These are phyloP conservation scores for Kodamaea nitidulidarum DNA, from an alignment of 805 yeast genomes.

Conservation along the genomic window DNA sequence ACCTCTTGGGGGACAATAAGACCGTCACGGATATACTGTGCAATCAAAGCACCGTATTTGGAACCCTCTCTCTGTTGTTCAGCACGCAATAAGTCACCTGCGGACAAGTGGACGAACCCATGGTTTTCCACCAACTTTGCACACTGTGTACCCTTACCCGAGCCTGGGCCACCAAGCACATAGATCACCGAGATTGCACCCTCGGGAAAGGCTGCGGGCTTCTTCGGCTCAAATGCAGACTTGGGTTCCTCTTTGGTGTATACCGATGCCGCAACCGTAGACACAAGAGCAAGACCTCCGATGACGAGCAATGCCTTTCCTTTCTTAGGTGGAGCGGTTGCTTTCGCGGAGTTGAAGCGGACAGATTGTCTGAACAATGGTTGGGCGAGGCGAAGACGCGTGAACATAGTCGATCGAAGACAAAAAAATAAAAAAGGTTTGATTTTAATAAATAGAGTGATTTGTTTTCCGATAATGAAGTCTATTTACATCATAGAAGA, in stretches of 20 bases:
- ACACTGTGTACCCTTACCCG: slow-evolving; percentile 98
- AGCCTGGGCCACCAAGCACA: slow-evolving; percentile 96
- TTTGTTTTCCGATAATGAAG: too few species aligned
- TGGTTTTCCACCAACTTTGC: slow-evolving; percentile 75
- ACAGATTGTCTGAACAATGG: slow-evolving; percentile 5
- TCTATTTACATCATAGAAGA: too few species aligned
- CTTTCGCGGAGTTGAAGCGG: slow-evolving; percentile 15
- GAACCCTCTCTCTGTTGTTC: slow-evolving; percentile 85
- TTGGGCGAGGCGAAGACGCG: slow-evolving; percentile 3
- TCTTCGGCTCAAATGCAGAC: slow-evolving; percentile 41
- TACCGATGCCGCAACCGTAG: slow-evolving; percentile 41
- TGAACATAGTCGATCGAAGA: slow-evolving; percentile 5
- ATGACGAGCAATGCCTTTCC: slow-evolving; percentile 27
- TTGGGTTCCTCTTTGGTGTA: slow-evolving; percentile 42
- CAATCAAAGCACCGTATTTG: slow-evolving; percentile 80
- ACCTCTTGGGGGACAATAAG: slow-evolving; percentile 90
- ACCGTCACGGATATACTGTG: slow-evolving; percentile 81
- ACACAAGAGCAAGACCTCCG: slow-evolving; percentile 49
- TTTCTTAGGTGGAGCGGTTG: slow-evolving; percentile 13
- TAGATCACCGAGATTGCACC: slow-evolving; percentile 76
- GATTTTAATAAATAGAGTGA: neutral
- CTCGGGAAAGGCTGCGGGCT: slow-evolving; percentile 49
- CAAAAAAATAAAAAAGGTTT: neutral
- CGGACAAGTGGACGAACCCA: slow-evolving; percentile 83
- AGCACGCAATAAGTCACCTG: slow-evolving; percentile 94